These are phyloP conservation scores for Ustilago vetiveriae DNA, from an alignment of 1,284 basidiomycete genomes.

Conservation along the genomic window DNA sequence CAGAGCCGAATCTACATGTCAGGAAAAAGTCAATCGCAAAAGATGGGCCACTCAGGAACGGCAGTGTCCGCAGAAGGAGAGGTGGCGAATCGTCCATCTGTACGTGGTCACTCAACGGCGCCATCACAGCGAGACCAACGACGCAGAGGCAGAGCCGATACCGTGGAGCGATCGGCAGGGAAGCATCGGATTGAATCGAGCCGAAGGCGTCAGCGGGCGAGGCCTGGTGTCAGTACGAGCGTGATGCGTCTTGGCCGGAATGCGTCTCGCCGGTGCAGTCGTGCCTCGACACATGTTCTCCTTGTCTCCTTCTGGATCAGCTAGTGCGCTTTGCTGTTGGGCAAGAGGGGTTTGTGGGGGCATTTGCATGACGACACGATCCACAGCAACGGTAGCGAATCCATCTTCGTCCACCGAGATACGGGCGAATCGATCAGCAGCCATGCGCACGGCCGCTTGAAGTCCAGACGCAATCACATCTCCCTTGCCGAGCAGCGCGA, in stretches of 20 bases:
- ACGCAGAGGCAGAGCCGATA: slow-evolving; percentile 13
- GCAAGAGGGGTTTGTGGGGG: background rate
- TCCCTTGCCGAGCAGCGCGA: slow-evolving; percentile 14
- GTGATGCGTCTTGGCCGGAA: background rate
- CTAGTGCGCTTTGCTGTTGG: too few relatives aligned
- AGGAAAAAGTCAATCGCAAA: background rate
- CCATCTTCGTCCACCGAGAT: slow-evolving; percentile 17
- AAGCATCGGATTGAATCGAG: slow-evolving; percentile 16
- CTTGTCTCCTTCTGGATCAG: slow-evolving; percentile 1
- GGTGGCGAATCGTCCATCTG: background rate
- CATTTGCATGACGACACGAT: background rate
- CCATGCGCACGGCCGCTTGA: slow-evolving; percentile 13
- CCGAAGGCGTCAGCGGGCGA: slow-evolving; percentile 5
- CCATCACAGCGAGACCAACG: slow-evolving; percentile 16
- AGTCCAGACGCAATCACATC: slow-evolving; percentile 6
- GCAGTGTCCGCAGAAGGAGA: background rate
- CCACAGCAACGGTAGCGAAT: slow-evolving; percentile 19
- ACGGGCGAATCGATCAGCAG: slow-evolving; percentile 28
- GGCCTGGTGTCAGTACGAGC: background rate
- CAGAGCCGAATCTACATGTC: too few relatives aligned
- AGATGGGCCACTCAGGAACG: too few relatives aligned
- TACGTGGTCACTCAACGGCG: background rate
- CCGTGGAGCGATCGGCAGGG: slow-evolving; percentile 16
- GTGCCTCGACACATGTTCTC: slow-evolving; percentile 11
- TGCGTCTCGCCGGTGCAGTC: slow-evolving; percentile 9